Base-by-base conservation (phyloP, 1,139 yeast genomes). In the Hyphopichia burtonii region DNA sequence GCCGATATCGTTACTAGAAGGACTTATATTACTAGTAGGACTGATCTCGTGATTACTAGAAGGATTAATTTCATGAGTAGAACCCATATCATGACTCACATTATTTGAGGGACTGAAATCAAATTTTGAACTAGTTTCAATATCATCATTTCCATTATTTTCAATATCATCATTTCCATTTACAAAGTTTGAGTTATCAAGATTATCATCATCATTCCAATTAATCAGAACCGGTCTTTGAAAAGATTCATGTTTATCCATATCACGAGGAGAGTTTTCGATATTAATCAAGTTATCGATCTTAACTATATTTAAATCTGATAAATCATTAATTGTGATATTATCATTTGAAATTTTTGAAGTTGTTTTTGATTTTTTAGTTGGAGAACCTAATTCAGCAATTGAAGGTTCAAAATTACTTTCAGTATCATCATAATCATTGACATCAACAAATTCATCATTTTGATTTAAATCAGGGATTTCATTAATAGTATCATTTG, bases 151-250 rank as follows among this genome's bases (percentile, higher is more conserved):
- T 22, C 35, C 39, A 28, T 45, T 44, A 9, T 41, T 40, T 5
- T 41, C 46, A 10, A 44, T 48, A 17, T 38, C 41, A 6, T 37
- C 43, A 8, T 20, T 20, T 6, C 8, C 23, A 20, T 20, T 8
- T 20, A 20, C n/a, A n/a, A n/a, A n/a, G n/a, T 20, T 20, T 20
- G 17, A 28, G 17, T 12, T 15, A 5, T 28, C 31, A 14, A 69
- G 53, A 34, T 65, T 61, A 35, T 56, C 56, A 9, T 64, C 74
- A 38, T 72, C 75, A 45, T 68, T 69, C 78, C 78, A 73, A 46
- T 68, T 70, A 23, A 73, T 66, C 49, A 76, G 71, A 0, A 68
- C 58, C 3, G 76, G 71, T 41, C 66, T 57, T 46, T 71, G 75
- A 49, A 73, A 73, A 2, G 77, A 71, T 14, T 65, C 56, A 39